Evolutionary conservation across 2,329 filamentous ascomycete genomes (phyloP).

Genomic region (Metarhizium sp.): DNA sequence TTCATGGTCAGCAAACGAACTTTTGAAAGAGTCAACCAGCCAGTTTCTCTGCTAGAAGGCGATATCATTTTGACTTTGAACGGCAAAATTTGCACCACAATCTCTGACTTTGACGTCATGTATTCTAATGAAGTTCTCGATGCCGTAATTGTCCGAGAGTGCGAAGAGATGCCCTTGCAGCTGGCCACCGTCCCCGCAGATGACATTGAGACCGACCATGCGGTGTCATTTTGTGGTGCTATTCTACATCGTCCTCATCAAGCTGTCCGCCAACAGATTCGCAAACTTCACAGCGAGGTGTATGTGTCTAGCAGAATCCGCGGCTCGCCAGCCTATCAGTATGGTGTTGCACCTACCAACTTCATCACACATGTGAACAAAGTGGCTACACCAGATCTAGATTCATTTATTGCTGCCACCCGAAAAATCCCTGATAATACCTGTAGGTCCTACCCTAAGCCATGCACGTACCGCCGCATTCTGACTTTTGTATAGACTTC

Average conservation of each 20-base stretch:
- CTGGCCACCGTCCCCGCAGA: slow-evolving; percentile 81
- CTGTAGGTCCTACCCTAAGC: slow-evolving; percentile 40
- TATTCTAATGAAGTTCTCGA: slow-evolving; percentile 79
- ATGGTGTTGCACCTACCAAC: slow-evolving; percentile 89
- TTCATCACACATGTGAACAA: slow-evolving; percentile 97
- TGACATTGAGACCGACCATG: slow-evolving; percentile 85
- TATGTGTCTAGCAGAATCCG: slow-evolving; percentile 85
- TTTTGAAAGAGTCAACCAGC: slow-evolving; percentile 44
- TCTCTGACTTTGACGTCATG: slow-evolving; percentile 92
- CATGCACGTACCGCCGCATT: background rate
- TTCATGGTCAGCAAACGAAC: slow-evolving; percentile 96
- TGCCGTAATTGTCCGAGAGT: slow-evolving; percentile 78
- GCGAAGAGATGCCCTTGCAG: slow-evolving; percentile 65
- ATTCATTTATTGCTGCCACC: slow-evolving; percentile 71
- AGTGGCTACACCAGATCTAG: slow-evolving; percentile 70
- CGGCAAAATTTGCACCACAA: slow-evolving; percentile 82
- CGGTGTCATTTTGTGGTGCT: slow-evolving; percentile 90
- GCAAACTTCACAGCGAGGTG: slow-evolving; percentile 89
- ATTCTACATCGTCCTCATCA: slow-evolving; percentile 90
- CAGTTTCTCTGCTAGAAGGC: slow-evolving; percentile 65
- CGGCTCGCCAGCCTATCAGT: slow-evolving; percentile 78
- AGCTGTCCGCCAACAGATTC: slow-evolving; percentile 94
- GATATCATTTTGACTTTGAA: slow-evolving; percentile 91
- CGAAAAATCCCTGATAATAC: slow-evolving; percentile 90
- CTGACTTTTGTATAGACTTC: slow-evolving; percentile 55